Conservation (phyloP, 2,329 filamentous ascomycete genomes). For the Talaromyces sp. region DNA sequence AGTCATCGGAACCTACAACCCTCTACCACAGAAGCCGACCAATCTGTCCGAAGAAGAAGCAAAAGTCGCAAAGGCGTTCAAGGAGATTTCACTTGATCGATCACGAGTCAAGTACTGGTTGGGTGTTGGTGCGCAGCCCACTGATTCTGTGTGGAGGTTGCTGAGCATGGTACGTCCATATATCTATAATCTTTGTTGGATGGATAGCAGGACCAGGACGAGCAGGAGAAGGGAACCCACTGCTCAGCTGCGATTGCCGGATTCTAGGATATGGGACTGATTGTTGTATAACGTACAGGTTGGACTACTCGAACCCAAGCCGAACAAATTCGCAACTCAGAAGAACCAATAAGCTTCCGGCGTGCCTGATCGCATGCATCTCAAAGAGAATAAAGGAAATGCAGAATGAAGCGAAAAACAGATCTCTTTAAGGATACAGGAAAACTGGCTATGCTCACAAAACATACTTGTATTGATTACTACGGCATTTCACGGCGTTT, state of each 20-base stretch:
- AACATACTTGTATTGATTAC: not conserved
- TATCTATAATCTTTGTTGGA: not conserved
- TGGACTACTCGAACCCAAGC: slow-evolving; percentile 19
- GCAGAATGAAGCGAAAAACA: not conserved
- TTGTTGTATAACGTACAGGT: not conserved
- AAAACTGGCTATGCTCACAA: not conserved
- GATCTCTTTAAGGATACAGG: not conserved
- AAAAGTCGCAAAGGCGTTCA: slow-evolving; percentile 67
- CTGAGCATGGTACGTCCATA: slow-evolving; percentile 67
- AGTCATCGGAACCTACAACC: slow-evolving; percentile 73
- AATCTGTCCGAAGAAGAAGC: slow-evolving; percentile 49
- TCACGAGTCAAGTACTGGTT: slow-evolving; percentile 90
- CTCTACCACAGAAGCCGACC: slow-evolving; percentile 55
- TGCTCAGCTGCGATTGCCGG: not conserved
- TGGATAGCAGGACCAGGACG: not conserved
- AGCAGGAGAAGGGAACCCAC: not conserved
- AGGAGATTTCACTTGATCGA: slow-evolving; percentile 85
- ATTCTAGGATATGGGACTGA: not conserved
- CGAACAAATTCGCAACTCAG: slow-evolving; percentile 16
- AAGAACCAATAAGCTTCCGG: slow-evolving; percentile 9
- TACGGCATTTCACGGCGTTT: slow-evolving; percentile 16
- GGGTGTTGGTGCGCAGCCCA: slow-evolving; percentile 92
- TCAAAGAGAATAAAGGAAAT: not conserved
- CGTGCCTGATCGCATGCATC: not conserved
- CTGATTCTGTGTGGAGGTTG: slow-evolving; percentile 82